phyloP scores from a whole-genome alignment of 164 flowering plant genomes.

The Piper longum region DNA sequence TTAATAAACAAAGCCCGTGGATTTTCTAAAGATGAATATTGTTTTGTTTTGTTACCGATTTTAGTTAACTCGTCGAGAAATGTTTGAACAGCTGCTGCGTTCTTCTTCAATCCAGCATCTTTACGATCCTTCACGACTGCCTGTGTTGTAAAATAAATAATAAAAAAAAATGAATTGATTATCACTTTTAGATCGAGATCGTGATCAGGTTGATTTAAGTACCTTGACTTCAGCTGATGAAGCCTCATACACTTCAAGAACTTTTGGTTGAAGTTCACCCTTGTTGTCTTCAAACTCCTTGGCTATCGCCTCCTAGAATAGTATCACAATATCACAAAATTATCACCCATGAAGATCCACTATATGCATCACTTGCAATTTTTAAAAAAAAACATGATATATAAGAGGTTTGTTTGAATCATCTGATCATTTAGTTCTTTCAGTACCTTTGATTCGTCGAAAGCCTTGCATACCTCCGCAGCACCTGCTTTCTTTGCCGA shows the following conservation, averaged over 20 bases:
- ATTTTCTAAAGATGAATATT: too few relatives aligned
- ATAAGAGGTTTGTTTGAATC: too few relatives aligned
- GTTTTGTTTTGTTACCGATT: constrained; percentile 35
- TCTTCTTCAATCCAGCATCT: constrained; percentile 52
- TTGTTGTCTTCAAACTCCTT: constrained; percentile 82
- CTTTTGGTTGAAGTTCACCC: constrained; percentile 58
- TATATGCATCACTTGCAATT: too few relatives aligned
- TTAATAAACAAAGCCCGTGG: too few relatives aligned
- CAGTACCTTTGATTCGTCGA: constrained; percentile 64
- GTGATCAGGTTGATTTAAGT: not conserved
- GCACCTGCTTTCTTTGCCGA: constrained; percentile 54
- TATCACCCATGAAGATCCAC: too few relatives aligned
- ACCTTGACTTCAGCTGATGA: constrained; percentile 68
- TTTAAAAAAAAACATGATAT: too few relatives aligned
- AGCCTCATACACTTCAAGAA: constrained; percentile 64
- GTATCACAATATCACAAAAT: too few relatives aligned
- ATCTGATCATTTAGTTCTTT: not conserved
- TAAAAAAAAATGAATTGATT: not conserved
- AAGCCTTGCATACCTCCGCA: constrained; percentile 63
- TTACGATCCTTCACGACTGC: constrained; percentile 53
- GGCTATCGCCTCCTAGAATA: constrained; percentile 38
- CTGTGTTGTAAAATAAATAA: constrained; percentile 15
- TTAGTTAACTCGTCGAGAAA: constrained; percentile 56
- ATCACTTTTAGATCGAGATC: too few relatives aligned
- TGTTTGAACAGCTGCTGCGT: constrained; percentile 46